Conservation (phyloP, 2,329 filamentous ascomycete species). For the Claviceps citrina region DNA sequence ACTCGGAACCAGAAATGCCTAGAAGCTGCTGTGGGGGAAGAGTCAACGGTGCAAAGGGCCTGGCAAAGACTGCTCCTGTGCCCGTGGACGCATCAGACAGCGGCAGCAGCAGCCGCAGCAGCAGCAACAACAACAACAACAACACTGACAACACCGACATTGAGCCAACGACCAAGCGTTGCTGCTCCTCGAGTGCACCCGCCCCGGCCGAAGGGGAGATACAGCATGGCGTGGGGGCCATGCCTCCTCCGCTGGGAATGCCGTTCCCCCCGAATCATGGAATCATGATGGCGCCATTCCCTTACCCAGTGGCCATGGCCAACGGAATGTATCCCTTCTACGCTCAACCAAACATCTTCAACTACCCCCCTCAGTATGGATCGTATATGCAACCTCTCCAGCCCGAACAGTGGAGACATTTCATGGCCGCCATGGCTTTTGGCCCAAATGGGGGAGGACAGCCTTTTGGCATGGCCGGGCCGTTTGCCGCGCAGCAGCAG, state of each 20-base stretch:
- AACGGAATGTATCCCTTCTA: slow-evolving; percentile 27
- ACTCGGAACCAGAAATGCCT: slow-evolving; percentile 1
- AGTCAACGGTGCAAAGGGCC: slow-evolving; percentile 4
- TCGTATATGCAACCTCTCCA: slow-evolving; percentile 40
- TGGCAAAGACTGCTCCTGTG: neutral
- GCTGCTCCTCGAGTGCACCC: slow-evolving; percentile 14
- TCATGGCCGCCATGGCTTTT: slow-evolving; percentile 23
- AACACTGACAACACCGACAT: neutral
- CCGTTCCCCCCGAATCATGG: slow-evolving; percentile 12
- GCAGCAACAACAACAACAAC: neutral
- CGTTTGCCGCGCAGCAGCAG: slow-evolving; percentile 8
- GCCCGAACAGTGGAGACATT: slow-evolving; percentile 36
- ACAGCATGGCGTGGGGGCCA: slow-evolving; percentile 9
- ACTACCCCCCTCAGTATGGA: slow-evolving; percentile 38
- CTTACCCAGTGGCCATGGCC: slow-evolving; percentile 20
- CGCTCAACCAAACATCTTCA: slow-evolving; percentile 31
- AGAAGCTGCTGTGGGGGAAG: slow-evolving; percentile 14
- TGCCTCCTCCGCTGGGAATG: slow-evolving; percentile 9
- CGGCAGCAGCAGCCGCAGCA: slow-evolving; percentile 3
- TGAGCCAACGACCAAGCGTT: slow-evolving; percentile 12
- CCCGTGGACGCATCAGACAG: slow-evolving; percentile 8
- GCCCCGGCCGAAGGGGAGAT: slow-evolving; percentile 10
- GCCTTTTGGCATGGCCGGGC: slow-evolving; percentile 12
- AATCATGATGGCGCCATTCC: slow-evolving; percentile 22
- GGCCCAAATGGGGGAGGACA: neutral